Conservation (phyloP, 2,329 filamentous ascomycete genomes). For the Neonectria ditissima region DNA sequence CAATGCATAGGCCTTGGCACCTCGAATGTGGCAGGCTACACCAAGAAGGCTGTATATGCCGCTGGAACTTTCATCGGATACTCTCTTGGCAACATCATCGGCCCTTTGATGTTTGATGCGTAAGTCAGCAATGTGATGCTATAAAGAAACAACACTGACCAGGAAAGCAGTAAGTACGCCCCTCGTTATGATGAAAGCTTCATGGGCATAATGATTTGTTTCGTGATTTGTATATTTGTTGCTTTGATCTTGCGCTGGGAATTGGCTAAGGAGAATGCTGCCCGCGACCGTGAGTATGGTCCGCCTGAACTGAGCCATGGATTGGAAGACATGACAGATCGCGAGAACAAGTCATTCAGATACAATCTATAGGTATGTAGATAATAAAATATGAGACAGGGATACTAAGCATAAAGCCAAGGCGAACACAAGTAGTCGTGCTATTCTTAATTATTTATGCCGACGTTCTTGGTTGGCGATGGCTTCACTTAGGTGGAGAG, state of each 20-base stretch:
- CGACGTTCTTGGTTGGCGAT: no score
- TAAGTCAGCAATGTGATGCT: slow-evolving; percentile 24
- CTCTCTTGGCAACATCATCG: slow-evolving; percentile 50
- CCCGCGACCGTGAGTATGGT: slow-evolving; percentile 47
- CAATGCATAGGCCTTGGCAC: slow-evolving; percentile 48
- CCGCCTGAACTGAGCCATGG: slow-evolving; percentile 49
- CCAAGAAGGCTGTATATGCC: slow-evolving; percentile 47
- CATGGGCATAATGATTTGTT: slow-evolving; percentile 48
- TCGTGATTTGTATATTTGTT: slow-evolving; percentile 47
- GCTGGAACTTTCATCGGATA: slow-evolving; percentile 49
- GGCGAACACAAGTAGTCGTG: no score
- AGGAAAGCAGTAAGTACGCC: slow-evolving; percentile 38
- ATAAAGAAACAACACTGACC: not conserved
- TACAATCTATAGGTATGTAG: slow-evolving; percentile 17
- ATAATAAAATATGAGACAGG: not conserved
- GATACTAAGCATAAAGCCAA: no score
- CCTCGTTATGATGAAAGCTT: slow-evolving; percentile 47
- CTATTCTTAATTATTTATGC: no score
- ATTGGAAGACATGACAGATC: slow-evolving; percentile 55
- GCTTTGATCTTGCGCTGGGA: slow-evolving; percentile 46
- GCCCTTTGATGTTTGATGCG: slow-evolving; percentile 49
- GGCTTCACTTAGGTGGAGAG: no score
- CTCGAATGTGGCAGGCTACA: slow-evolving; percentile 49
- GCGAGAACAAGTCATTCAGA: slow-evolving; percentile 37
- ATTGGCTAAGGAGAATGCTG: slow-evolving; percentile 45